Conservation (phyloP, 2,329 filamentous ascomycete species). For the Sarocladiaceae sp. region DNA sequence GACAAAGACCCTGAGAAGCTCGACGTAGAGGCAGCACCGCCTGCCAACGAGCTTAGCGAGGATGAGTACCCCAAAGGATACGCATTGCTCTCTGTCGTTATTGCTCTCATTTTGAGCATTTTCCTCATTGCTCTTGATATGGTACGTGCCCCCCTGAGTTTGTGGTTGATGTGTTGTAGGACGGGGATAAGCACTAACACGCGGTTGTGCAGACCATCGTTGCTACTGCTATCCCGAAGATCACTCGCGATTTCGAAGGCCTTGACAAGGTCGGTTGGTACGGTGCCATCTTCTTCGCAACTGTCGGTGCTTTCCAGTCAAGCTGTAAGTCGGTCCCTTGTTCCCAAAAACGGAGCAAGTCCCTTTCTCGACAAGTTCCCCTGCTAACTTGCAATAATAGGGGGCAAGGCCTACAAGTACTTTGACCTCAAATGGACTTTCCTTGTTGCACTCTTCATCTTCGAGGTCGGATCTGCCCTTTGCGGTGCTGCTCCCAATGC, state of each 20-base stretch:
- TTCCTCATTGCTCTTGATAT: constrained; percentile 45
- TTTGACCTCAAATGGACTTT: constrained; percentile 46
- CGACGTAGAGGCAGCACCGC: background rate
- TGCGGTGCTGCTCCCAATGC: constrained; percentile 41
- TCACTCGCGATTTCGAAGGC: constrained; percentile 45
- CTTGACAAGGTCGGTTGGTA: constrained; percentile 54
- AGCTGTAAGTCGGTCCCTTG: no score
- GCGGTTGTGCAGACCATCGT: constrained; percentile 40
- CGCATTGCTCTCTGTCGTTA: constrained; percentile 35
- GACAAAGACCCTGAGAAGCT: constrained; percentile 6
- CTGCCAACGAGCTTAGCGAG: background rate
- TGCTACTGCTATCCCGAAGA: constrained; percentile 51
- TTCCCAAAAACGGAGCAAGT: no score
- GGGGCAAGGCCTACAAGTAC: constrained; percentile 44
- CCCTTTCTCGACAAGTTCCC: background rate
- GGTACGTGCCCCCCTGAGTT: constrained; percentile 20
- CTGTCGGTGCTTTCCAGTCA: constrained; percentile 37
- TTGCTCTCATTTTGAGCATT: constrained; percentile 39
- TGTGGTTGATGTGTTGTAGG: no score
- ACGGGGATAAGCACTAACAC: background rate
- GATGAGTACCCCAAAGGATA: constrained; percentile 32
- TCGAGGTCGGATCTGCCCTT: constrained; percentile 48
- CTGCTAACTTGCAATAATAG: constrained; percentile 15
- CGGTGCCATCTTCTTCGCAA: constrained; percentile 48
- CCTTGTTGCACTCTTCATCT: constrained; percentile 40